Percentiles rank a stretch among this genome's conserved stretches.
Conservation (phyloP, 306 rosid genomes). For the Cicer arietinum region DNA sequence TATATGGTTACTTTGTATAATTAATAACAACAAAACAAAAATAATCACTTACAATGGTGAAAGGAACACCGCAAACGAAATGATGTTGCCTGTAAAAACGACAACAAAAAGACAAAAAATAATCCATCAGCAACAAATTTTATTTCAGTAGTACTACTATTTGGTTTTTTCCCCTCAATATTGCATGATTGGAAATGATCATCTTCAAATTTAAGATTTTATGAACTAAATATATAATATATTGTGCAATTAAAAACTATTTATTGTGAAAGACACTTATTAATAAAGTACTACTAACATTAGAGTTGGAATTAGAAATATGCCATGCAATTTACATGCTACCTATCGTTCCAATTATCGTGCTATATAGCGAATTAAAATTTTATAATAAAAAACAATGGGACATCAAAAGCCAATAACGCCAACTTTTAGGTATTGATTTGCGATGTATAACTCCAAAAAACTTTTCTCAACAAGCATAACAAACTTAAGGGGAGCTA, state of each 20-base stretch:
- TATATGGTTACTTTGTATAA: neutral
- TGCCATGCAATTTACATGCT: constrained; percentile 33
- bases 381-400: neutral
- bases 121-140: constrained; percentile 16
- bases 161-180: neutral
- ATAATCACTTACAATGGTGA: constrained; percentile 81
- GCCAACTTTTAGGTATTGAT: constrained; percentile 11
- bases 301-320: constrained; percentile 1
- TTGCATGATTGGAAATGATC: neutral
- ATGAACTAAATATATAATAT: neutral
- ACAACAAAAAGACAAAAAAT: constrained; percentile 15
- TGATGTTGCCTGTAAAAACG: constrained; percentile 66
- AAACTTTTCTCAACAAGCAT: neutral
- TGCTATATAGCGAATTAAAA: neutral
- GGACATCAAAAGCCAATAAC: constrained; percentile 5
- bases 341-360: neutral
- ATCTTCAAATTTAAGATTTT: constrained; percentile 11
- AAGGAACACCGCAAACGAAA: constrained; percentile 86
- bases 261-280: neutral
- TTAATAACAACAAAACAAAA: constrained; percentile 1
- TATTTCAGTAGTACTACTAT: neutral
- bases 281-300: neutral
- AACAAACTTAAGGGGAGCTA: neutral
- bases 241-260: neutral
- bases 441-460: neutral